A percentile compares a stretch with the other conserved stretches of the same genome.
phyloP scores from a whole-genome alignment of 2,329 filamentous ascomycete genomes.

The Paraphoma sp. region DNA sequence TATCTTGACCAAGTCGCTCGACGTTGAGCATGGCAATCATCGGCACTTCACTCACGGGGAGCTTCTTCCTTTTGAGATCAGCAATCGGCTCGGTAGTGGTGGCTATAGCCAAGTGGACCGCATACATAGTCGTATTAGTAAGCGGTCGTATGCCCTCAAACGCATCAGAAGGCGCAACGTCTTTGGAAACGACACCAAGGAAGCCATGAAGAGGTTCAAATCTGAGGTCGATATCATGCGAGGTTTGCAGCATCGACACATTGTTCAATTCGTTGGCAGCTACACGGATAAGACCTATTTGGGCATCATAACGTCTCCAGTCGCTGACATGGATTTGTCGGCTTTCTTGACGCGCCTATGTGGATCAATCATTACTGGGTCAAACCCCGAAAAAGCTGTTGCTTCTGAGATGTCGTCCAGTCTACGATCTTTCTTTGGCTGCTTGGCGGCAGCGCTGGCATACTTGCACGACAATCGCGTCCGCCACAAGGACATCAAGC shows the following conservation, averaged over 20 bases:
- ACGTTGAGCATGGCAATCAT: background rate
- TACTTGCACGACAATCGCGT: slow-evolving; percentile 21
- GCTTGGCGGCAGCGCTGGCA: slow-evolving; percentile 21
- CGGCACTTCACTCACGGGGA: background rate
- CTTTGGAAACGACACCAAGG: background rate
- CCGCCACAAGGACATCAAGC: slow-evolving; percentile 43
- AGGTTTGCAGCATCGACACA: slow-evolving; percentile 7
- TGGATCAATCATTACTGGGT: too few species aligned
- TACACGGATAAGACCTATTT: slow-evolving; percentile 34
- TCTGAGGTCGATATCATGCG: background rate
- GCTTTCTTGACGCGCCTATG: background rate
- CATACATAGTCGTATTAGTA: background rate
- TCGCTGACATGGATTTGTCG: slow-evolving; percentile 17
- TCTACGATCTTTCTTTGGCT: slow-evolving; percentile 24
- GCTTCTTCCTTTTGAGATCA: background rate
- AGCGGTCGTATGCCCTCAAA: background rate
- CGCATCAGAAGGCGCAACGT: background rate
- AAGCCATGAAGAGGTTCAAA: background rate
- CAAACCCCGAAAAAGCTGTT: too few species aligned
- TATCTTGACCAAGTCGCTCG: background rate
- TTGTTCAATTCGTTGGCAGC: slow-evolving; percentile 15
- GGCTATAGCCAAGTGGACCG: background rate
- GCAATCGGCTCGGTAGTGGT: background rate
- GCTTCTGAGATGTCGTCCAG: background rate
- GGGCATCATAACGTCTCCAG: slow-evolving; percentile 34